A percentile compares a stretch with the other conserved stretches of the same genome.
Evolutionary conservation across 306 rosid genomes (phyloP).

Genomic region (Bauhinia variegata): DNA sequence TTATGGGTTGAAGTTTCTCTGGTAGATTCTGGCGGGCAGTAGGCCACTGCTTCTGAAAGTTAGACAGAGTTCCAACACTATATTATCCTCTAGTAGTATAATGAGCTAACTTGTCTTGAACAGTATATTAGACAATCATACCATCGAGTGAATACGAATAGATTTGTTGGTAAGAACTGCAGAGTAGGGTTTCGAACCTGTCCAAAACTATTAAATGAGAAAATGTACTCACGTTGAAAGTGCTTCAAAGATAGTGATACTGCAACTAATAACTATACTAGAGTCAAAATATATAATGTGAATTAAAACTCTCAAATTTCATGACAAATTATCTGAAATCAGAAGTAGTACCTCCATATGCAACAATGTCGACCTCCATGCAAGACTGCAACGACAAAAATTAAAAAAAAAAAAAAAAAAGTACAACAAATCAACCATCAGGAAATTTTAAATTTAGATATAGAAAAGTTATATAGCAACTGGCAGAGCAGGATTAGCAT

Average conservation of each 20-base stretch:
- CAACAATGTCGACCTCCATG: constrained; percentile 82
- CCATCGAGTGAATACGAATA: constrained; percentile 82
- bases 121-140: constrained; percentile 30
- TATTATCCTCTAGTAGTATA: constrained; percentile 14
- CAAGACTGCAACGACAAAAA: constrained; percentile 59
- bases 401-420: too few species aligned
- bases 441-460: neutral
- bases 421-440: constrained; percentile 18
- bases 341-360: constrained; percentile 76
- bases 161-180: constrained; percentile 68
- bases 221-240: constrained; percentile 9
- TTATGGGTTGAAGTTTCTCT: constrained; percentile 60
- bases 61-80: constrained; percentile 27
- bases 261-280: neutral
- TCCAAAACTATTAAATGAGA: constrained; percentile 24
- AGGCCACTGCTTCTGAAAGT: constrained; percentile 80
- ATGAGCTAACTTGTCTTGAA: constrained; percentile 1
- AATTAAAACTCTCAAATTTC: neutral
- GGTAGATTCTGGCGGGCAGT: constrained; percentile 52
- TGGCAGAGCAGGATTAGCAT: neutral
- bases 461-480: constrained; percentile 8
- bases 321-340: constrained; percentile 4
- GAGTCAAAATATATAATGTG: too few species aligned
- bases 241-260: neutral
- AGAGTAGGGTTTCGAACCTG: constrained; percentile 89